These are phyloP conservation scores for Chlorella sorokiniana DNA, from an alignment of 139 green algal species.

Conservation along the genomic window DNA sequence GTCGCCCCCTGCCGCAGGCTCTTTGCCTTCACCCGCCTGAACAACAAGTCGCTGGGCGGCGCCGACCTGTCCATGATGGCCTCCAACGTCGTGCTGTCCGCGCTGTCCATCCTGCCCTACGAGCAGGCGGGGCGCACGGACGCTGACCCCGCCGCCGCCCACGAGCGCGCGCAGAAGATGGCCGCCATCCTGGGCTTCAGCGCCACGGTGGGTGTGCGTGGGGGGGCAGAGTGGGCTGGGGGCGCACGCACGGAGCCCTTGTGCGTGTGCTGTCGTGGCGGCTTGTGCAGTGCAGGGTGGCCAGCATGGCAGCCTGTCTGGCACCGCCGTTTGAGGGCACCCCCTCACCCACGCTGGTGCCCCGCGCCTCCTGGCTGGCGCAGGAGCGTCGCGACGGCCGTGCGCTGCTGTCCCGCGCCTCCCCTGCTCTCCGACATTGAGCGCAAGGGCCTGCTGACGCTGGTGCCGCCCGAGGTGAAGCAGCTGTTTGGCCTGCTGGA, in stretches of 20 bases:
- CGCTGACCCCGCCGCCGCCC: slow-evolving; percentile 64
- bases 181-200: slow-evolving; percentile 92
- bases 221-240: too few species aligned
- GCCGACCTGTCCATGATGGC: slow-evolving; percentile 82
- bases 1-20: slow-evolving; percentile 69
- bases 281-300: not conserved
- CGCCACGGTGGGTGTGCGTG: slow-evolving; percentile 47
- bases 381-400: slow-evolving; percentile 43
- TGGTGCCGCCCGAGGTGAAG: slow-evolving; percentile 55
- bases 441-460: slow-evolving; percentile 75
- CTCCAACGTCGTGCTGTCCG: slow-evolving; percentile 89
- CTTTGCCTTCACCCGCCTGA: slow-evolving; percentile 82
- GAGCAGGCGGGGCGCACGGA: slow-evolving; percentile 59
- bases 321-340: not conserved
- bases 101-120: slow-evolving; percentile 92
- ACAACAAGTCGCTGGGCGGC: slow-evolving; percentile 85
- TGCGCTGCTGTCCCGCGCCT: slow-evolving; percentile 68
- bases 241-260: too few species aligned
- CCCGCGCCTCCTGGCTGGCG: not conserved
- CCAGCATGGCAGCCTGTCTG: not conserved
- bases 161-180: slow-evolving; percentile 90
- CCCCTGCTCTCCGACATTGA: slow-evolving; percentile 84
- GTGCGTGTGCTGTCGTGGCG: too few species aligned
- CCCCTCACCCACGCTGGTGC: not conserved
- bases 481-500: slow-evolving; percentile 84